phyloP scores from a whole-genome alignment of 1,284 basidiomycete species.

The Takashimella tepidaria region DNA sequence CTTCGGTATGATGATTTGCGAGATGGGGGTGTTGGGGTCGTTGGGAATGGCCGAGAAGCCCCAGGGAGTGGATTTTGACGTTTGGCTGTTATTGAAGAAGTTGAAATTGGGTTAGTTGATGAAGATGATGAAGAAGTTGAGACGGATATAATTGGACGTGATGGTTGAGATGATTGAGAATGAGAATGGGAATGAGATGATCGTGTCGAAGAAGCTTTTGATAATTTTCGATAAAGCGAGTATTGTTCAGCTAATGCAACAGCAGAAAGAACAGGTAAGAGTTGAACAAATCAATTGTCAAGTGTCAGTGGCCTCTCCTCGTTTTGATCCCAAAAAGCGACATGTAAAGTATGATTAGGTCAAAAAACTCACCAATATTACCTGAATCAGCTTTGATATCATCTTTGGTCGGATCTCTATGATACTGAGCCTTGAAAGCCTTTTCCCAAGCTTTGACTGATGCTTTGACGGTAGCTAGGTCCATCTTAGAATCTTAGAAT shows the following conservation, averaged over 20 bases:
- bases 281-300: too few species aligned
- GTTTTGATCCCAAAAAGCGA: too few species aligned
- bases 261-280: too few species aligned
- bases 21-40: constrained; percentile 30
- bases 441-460: constrained; percentile 81
- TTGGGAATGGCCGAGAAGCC: constrained; percentile 20
- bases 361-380: constrained; percentile 58
- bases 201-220: constrained; percentile 49
- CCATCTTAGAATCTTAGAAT: too few species aligned
- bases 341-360: too few species aligned
- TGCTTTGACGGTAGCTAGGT: constrained; percentile 55
- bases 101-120: too few species aligned
- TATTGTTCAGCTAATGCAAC: constrained; percentile 64
- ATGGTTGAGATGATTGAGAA: constrained; percentile 1
- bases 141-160: constrained; percentile 3
- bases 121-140: constrained; percentile 14
- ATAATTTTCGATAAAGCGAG: constrained; percentile 71
- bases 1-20: constrained; percentile 8
- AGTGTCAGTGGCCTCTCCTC: too few species aligned
- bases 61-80: neutral
- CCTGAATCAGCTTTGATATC: constrained; percentile 65
- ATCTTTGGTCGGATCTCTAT: constrained; percentile 63
- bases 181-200: neutral
- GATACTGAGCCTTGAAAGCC: constrained; percentile 59
- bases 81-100: constrained; percentile 5